Base-by-base conservation (phyloP, 2,329 filamentous ascomycete species). In the Verticillium albo-atrum region DNA sequence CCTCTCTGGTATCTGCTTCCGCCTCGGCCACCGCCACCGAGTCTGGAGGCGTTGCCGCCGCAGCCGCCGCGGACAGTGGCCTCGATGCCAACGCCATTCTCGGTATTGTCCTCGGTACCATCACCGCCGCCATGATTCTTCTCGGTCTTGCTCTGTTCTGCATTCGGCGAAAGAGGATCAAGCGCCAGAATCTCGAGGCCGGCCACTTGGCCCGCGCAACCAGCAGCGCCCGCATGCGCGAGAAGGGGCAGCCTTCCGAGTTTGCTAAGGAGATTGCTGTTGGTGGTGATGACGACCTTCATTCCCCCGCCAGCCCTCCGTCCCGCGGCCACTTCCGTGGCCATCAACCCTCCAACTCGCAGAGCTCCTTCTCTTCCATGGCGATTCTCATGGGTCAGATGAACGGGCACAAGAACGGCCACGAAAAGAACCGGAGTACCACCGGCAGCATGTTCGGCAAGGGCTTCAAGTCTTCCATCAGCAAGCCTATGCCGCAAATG, bases 91-190 rank as follows among this genome's bases (percentile, higher is more conserved):
- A 82, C 73, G 65, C 86, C 7, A 89, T 97, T 28, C 81, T 97
- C 1, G 93, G 91, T 34, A 90, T 91, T 56, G 90, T 90, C 0
- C 81, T 98, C 1, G 92, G 93, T 14, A 87, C 88, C n/a, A 86
- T 97, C 25, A 83, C 90, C 57, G 92, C 90, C 20, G 77, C 92
- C 57, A 86, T 89, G 23, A 75, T 86, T 1, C 70, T 97, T 6
- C 77, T 96, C n/a, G 80, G 90, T 27, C 71, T 90, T 1, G 70
- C 92, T n/a, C 80, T 97, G 23, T 77, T 95, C 56, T 79, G 89
- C 28, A 75, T 92, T 26, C 82, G 84, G 68, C 84, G 83, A 64
- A 82, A 81, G 61, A 80, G 83, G 65, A 86, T 83, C 70, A 81
- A 82, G 20, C 55, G 55, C 9, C 55, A 57, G 27, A 57, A 57